phyloP scores from a whole-genome alignment of 1,139 yeast genomes.

The Dujonia santamariae region DNA sequence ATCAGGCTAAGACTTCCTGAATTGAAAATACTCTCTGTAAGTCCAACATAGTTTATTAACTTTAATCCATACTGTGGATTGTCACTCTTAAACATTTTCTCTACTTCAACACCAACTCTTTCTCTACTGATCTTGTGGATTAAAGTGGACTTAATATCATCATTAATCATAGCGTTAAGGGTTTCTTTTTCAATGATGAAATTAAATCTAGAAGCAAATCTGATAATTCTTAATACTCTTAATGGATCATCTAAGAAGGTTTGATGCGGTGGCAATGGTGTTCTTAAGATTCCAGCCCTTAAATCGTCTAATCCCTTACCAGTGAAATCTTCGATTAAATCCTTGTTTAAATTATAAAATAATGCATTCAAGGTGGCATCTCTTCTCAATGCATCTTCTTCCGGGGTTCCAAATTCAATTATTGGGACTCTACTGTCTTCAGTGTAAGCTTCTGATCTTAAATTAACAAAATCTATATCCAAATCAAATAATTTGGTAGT shows the following conservation, averaged over 20 bases:
- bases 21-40: constrained; percentile 60
- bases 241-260: constrained; percentile 94
- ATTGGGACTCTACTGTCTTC: constrained; percentile 79
- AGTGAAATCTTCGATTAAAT: constrained; percentile 80
- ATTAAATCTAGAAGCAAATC: constrained; percentile 81
- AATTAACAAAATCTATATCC: constrained; percentile 89
- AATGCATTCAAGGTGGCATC: constrained; percentile 94
- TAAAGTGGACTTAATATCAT: constrained; percentile 57
- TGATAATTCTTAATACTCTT: constrained; percentile 74
- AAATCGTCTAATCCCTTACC: constrained; percentile 72
- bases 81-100: constrained; percentile 64
- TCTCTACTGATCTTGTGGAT: constrained; percentile 80
- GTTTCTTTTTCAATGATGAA: constrained; percentile 64
- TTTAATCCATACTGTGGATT: constrained; percentile 65
- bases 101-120: constrained; percentile 83
- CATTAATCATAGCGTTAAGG: constrained; percentile 60
- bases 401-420: constrained; percentile 79
- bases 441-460: constrained; percentile 83
- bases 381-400: constrained; percentile 86
- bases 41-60: constrained; percentile 51
- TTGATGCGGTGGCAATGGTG: constrained; percentile 80
- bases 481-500: constrained; percentile 80
- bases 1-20: constrained; percentile 27
- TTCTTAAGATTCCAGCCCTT: constrained; percentile 65
- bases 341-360: constrained; percentile 73